Evolutionary conservation across 2,329 filamentous ascomycete species (phyloP), one percentile per base, ranked within the genome.

Genomic region (Trichoderma harzianum): DNA sequence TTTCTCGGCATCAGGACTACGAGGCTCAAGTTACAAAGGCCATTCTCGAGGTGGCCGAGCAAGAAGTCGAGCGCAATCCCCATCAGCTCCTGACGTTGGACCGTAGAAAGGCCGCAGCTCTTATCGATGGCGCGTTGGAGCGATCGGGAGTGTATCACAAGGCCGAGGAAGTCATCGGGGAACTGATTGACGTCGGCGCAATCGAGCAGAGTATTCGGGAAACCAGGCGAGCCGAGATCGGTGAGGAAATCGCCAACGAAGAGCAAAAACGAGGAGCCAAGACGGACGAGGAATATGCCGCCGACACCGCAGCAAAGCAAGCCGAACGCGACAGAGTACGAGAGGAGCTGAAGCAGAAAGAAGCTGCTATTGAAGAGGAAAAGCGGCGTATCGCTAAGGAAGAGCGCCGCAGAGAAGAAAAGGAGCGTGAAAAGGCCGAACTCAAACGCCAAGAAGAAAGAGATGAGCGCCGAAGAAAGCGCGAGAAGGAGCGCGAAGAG

Each of bases 91-190:
- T 95, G 5, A 91, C 90, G 18, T 88, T 93, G 65, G 92, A 94
- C 77, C 90, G 91, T 21, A 86, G 89, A 72, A 93, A 94, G 78
- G 91, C 92, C 5, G 90, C 91, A 2, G 89, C 92, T 0, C 86
- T 97, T 5, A 90, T 95, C 53, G 92, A 95, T 79, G 93, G 93
- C 71, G 92, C 92, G 1, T 88, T 93, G 21, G 92, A 95, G 77
- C 89, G 93, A 73, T 91, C 89, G 24, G 91, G 92, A 30, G 89
- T 94, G 32, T 96, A 95, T 77, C 89, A 91, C 72, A 88, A 89
- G 75, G 92, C 91, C 0, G 89, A 93, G 76, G 85, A 87, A 8
- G 88, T 90, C 64, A 89, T 95, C 63, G 88, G 90, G 72, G 84
- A 87, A 32, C 84, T 94, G 72, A 92, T 95, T 72, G 89, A 93